A percentile compares a stretch with the other conserved stretches of the same genome.
These are phyloP conservation scores for Rhynchosporium agropyri DNA, from an alignment of 2,329 filamentous ascomycete species.

Conservation along the genomic window DNA sequence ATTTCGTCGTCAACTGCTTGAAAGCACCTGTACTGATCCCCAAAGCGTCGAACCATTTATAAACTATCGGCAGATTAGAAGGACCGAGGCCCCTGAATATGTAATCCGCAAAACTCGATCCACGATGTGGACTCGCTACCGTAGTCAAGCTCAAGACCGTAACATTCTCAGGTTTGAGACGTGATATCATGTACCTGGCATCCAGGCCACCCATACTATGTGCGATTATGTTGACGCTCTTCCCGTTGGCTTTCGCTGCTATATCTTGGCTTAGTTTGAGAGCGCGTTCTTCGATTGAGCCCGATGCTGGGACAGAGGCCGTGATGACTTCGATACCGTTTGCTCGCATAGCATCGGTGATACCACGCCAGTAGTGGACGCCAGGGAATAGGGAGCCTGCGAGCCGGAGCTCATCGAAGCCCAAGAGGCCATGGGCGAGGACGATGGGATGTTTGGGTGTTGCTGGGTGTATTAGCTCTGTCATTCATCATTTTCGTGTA, in stretches of 20 bases:
- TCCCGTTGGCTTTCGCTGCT: conserved; percentile 48
- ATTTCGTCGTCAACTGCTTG: conserved; percentile 59
- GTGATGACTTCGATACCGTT: conserved; percentile 60
- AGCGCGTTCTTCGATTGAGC: conserved; percentile 62
- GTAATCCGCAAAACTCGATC: conserved; percentile 55
- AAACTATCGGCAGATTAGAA: conserved; percentile 56
- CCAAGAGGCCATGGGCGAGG: conserved; percentile 66
- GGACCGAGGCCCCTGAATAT: conserved; percentile 52
- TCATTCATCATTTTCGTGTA: too few relatives aligned
- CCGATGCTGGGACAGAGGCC: conserved; percentile 62
- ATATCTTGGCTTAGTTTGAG: conserved; percentile 59
- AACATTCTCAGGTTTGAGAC: conserved; percentile 50
- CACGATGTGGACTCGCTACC: conserved; percentile 45
- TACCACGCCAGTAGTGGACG: conserved; percentile 67
- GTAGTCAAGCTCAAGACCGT: conserved; percentile 49
- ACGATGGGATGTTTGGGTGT: conserved; percentile 64
- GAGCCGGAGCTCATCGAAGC: conserved; percentile 61
- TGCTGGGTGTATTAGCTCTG: conserved; percentile 35
- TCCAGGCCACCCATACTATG: conserved; percentile 71
- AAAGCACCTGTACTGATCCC: conserved; percentile 64
- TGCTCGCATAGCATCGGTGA: conserved; percentile 57
- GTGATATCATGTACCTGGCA: conserved; percentile 65
- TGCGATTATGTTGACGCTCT: conserved; percentile 74
- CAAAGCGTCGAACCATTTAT: conserved; percentile 52
- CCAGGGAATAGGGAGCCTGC: conserved; percentile 53